Percentiles rank a stretch among this genome's conserved stretches.
phyloP scores from a whole-genome alignment of 1,284 basidiomycete genomes.

The Melampsora americana region DNA sequence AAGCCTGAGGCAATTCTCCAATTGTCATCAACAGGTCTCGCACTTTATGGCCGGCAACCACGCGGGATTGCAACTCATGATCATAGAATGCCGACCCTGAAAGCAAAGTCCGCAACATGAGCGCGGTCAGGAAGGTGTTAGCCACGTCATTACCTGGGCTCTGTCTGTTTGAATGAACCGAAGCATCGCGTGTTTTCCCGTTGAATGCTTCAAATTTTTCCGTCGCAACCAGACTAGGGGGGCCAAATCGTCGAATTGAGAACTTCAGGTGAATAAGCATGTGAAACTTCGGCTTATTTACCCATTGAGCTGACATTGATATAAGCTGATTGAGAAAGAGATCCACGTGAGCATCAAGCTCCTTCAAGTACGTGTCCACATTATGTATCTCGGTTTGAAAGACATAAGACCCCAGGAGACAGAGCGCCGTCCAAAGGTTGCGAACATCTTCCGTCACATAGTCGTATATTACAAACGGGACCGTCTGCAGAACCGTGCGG shows the following conservation, averaged over 20 bases:
- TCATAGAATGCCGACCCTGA: slow-evolving; percentile 53
- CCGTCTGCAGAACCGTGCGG: slow-evolving; percentile 54
- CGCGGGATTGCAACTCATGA: background rate
- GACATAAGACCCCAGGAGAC: slow-evolving; percentile 53
- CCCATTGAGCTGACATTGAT: slow-evolving; percentile 49
- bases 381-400: slow-evolving; percentile 55
- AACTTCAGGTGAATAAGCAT: slow-evolving; percentile 45
- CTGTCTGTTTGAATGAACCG: background rate
- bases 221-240: background rate
- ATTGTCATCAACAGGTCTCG: background rate
- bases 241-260: slow-evolving; percentile 41
- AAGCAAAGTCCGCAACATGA: slow-evolving; percentile 43
- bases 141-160: background rate
- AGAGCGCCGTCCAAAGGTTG: slow-evolving; percentile 25
- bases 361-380: slow-evolving; percentile 52
- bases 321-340: background rate
- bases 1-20: background rate
- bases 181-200: background rate
- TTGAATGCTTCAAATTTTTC: slow-evolving; percentile 19
- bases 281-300: slow-evolving; percentile 43
- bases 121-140: background rate
- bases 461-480: slow-evolving; percentile 55
- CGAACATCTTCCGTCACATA: slow-evolving; percentile 45
- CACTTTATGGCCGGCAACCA: background rate
- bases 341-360: background rate